Base-by-base conservation (phyloP, 2,329 filamentous ascomycete genomes). In the Aspergillus alliaceus region DNA sequence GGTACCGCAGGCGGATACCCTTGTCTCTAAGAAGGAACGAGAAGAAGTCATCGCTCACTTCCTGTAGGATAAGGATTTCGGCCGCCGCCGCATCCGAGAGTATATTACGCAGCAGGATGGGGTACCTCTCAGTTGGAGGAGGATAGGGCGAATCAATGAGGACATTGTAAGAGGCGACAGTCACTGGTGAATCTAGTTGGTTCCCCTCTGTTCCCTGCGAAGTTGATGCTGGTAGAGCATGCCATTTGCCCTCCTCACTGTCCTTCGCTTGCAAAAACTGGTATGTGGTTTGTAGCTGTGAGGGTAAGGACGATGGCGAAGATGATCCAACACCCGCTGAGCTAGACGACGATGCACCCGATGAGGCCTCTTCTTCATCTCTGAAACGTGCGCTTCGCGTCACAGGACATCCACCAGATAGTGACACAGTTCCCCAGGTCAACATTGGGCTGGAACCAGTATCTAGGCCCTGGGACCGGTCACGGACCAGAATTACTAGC, bases 61-160 rank as follows among this genome's bases (percentile, higher is more conserved):
- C 54, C 34, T 57, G 54, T 2, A 57, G n/a, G 14, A 57, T 24
- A 25, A 57, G 54, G 18, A 57, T 42, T n/a, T 57, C 50, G 5
- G 54, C 49, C 2, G 12, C 42, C 9, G 54, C 54, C 14, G 39
- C 20, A 15, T 29, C 24, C 6, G 42, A 49, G 25, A 53, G 49
- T 4, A 57, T 15, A 15, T 53, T 57, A 6, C 27, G 49, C 11
- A 49, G 34, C 22, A 57, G 50, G 8, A 53, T 39, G 2, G 54
- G 49, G 20, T 53, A 57, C 6, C 54, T 32, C 11, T 57, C 54
- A 2, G 54, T 57, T 0, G 54, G 42, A 18, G 54, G 54, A 3
- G 54, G 49, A 27, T 57, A 24, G 1, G 9, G 49, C 6, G 34
- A 48, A 12, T 57, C 54, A 15, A 57, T 31, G 7, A 57, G 54